Evolutionary conservation across 306 rosid genomes (phyloP).

Genomic region (Fagus crenata): DNA sequence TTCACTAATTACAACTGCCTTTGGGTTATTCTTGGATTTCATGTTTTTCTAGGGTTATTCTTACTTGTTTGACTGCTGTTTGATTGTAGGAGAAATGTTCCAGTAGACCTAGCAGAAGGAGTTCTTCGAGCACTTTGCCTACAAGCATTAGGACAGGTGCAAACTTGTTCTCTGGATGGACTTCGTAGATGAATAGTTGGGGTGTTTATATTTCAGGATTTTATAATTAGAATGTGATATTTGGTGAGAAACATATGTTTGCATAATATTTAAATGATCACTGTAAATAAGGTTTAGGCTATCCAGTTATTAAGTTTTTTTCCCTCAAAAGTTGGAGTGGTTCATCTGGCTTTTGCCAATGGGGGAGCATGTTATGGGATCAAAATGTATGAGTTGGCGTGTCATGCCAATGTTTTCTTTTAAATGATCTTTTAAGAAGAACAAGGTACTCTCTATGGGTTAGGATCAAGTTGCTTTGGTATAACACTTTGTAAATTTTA

Average conservation of each 20-base stretch:
- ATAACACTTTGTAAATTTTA: neutral
- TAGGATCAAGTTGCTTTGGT: neutral
- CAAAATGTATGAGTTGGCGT: neutral
- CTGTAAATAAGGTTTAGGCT: neutral
- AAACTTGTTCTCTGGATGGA: slow-evolving; percentile 23
- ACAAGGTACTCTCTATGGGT: neutral
- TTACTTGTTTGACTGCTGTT: slow-evolving; percentile 30
- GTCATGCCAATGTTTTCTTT: neutral
- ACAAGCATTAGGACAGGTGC: slow-evolving; percentile 94
- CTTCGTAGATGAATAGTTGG: neutral
- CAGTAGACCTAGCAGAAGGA: slow-evolving; percentile 92
- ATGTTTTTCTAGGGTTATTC: slow-evolving; percentile 20
- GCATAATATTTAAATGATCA: neutral
- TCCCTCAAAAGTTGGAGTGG: neutral
- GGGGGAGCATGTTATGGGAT: neutral
- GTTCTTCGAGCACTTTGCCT: slow-evolving; percentile 91
- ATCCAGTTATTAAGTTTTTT: neutral
- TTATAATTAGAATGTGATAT: slow-evolving; percentile 17
- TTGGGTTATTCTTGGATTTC: slow-evolving; percentile 19
- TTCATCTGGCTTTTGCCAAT: neutral
- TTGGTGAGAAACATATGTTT: slow-evolving; percentile 5
- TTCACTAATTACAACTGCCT: neutral
- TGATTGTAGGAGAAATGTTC: slow-evolving; percentile 78
- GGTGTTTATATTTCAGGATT: slow-evolving; percentile 1
- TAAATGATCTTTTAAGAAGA: neutral